Percentiles rank a stretch among this genome's conserved stretches.
Conservation (phyloP, 2,329 filamentous ascomycete genomes). For the Cercospora sojina region DNA sequence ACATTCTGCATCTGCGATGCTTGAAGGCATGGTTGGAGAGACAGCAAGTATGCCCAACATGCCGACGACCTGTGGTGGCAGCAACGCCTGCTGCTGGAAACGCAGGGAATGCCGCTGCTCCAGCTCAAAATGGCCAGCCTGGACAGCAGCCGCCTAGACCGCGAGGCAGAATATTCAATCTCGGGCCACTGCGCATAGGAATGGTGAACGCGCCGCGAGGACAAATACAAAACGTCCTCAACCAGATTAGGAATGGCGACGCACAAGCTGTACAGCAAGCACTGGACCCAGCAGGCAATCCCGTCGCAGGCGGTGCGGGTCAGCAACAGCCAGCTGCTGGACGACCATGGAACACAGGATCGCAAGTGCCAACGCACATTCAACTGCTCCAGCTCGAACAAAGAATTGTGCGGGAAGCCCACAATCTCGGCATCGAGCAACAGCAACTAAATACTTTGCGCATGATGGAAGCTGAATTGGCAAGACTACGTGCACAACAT, state of each 20-base stretch:
- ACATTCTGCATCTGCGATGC: slow-evolving; percentile 91
- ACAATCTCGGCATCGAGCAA: slow-evolving; percentile 61
- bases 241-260: slow-evolving; percentile 33
- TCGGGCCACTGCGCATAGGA: slow-evolving; percentile 72
- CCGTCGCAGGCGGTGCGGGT: slow-evolving; percentile 42
- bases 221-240: slow-evolving; percentile 45
- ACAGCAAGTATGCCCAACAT: slow-evolving; percentile 96
- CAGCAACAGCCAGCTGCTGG: slow-evolving; percentile 18
- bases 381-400: slow-evolving; percentile 67
- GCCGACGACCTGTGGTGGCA: slow-evolving; percentile 69
- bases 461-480: slow-evolving; percentile 65
- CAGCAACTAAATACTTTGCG: slow-evolving; percentile 69
- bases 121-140: slow-evolving; percentile 23
- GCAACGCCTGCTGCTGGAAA: slow-evolving; percentile 18
- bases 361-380: slow-evolving; percentile 49
- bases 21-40: slow-evolving; percentile 95
- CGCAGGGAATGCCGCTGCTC: slow-evolving; percentile 23
- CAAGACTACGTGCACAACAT: slow-evolving; percentile 56
- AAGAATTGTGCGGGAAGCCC: slow-evolving; percentile 66
- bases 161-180: slow-evolving; percentile 57
- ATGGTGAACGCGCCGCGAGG: slow-evolving; percentile 60
- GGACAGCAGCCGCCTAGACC: slow-evolving; percentile 38
- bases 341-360: slow-evolving; percentile 1
- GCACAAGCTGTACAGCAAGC: slow-evolving; percentile 9
- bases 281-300: slow-evolving; percentile 20